phyloP scores from a whole-genome alignment of 2,329 filamentous ascomycete genomes.

The Cadophora sp. region DNA sequence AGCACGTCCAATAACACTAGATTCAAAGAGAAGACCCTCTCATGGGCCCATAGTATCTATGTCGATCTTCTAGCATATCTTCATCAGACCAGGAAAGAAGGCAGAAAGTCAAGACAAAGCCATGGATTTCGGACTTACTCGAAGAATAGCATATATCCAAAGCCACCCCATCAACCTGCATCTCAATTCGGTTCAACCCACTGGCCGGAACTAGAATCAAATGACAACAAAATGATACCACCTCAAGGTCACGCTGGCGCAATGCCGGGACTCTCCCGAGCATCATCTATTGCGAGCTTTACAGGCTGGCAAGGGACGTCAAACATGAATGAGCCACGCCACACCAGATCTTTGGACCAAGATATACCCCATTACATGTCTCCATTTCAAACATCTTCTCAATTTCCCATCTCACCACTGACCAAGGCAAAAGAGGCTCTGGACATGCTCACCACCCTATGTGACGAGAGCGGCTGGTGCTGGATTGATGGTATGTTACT shows the following conservation, averaged over 20 bases:
- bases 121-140: constrained; percentile 47
- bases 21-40: constrained; percentile 73
- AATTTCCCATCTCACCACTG: constrained; percentile 30
- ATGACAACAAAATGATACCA: constrained; percentile 9
- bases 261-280: constrained; percentile 7
- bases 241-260: constrained; percentile 10
- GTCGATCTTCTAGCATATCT: constrained; percentile 72
- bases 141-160: constrained; percentile 62
- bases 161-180: constrained; percentile 46
- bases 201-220: constrained; percentile 27
- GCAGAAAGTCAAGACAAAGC: constrained; percentile 45
- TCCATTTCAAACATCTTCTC: constrained; percentile 33
- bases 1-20: constrained; percentile 46
- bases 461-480: constrained; percentile 80
- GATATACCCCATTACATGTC: constrained; percentile 41
- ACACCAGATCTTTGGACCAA: constrained; percentile 30
- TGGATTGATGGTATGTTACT: constrained; percentile 95
- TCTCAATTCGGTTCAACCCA: constrained; percentile 35
- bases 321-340: constrained; percentile 24
- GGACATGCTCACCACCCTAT: constrained; percentile 75
- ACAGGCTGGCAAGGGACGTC: constrained; percentile 16
- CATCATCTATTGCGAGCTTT: constrained; percentile 5
- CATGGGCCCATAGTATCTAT: constrained; percentile 76
- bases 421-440: constrained; percentile 67
- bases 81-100: constrained; percentile 62